Base-by-base conservation (phyloP, 164 flowering plant genomes). In the Warburgia ugandensis region DNA sequence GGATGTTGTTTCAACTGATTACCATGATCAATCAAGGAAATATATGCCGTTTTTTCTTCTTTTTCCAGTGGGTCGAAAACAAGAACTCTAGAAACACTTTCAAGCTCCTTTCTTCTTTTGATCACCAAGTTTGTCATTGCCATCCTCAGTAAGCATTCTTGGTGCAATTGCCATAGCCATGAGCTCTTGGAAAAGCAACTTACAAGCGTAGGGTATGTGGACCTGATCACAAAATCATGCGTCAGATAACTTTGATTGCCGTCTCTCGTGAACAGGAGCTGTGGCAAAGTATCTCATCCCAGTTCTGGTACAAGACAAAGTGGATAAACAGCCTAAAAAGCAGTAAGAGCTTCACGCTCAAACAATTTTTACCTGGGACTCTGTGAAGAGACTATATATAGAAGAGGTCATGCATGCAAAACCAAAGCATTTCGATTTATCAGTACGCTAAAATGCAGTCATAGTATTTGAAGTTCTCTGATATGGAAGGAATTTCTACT, bases 151-250 rank as follows among this genome's bases (percentile, higher is more conserved):
- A 12, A 86, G 75, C 97, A 89, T 82, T 56, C 92, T 74, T 10
- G 98, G 96, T 3, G 98, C 95, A 25, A 91, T 83, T 14, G 97
- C 97, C 97, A 90, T 90, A 33, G 97, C 53, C 97, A 91, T 87
- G 13, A 86, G 86, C 73, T 86, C 97, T 68, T 86, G 96, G 79
- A 84, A 87, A 17, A 91, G 81, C 40, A 91, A 73, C 71, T 91
- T 91, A 54, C 94, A 91, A 0, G 96, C 97, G 50, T 91, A 83
- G 0, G 94, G 97, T 61, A 91, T 86, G 66, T 87, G 78, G 19
- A 86, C 90, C 94, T 87, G 78, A n/a, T 27, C 11, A 27, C 29
- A 19, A 42, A 41, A 40, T 12, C 19, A 11, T 28, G 35, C 11
- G 5, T 29, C 6, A 31, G 23, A 4, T 8, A 30, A 22, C n/a